Base-by-base conservation (phyloP, 2,329 filamentous ascomycete genomes). In the Incumbomyces delicatus region DNA sequence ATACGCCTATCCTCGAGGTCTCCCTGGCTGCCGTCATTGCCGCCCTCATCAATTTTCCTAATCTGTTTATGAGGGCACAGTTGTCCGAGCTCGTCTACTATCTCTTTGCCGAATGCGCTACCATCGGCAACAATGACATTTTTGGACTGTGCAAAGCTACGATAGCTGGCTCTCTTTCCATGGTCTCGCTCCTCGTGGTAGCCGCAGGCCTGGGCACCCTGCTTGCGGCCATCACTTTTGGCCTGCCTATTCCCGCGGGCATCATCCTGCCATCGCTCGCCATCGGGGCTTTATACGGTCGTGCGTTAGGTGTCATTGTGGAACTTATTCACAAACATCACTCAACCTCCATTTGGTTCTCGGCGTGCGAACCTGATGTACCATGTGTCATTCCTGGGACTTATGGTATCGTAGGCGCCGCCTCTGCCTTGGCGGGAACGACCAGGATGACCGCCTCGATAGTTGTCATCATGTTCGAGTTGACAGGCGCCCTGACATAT, bases 401-500 rank as follows among this genome's bases (percentile, higher is more conserved):
- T 1, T 98, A 98, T 61, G 92, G 92, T 52, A 94, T 98, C 58
- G 85, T 98, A 51, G 92, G 92, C 30, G 92, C 92, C 1, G 90
- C 92, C 0, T 89, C 92, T 3, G 87, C 90, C n/a, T 78, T 98
- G 1, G 87, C 86, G 5, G 92, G 92, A 40, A 87, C 94, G 31
- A 96, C 90, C 14, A 80, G 90, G 56, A 94, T 98, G 81, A 98
- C 92, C 0, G 88, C 95, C 10, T 95, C 89, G 11, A 95, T 98
- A 55, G 90, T 98, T 3, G 92, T 96, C 59, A 98, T 98, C 68
- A 95, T 95, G 85, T 98, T 98, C 61, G 92, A 98, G 70, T 81
- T 98, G 47, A 98, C 92, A 0, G 92, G 92, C 44, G 92, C 92
- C 1, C 75, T 98, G 22, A 94, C 88, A 1, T 96, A 96, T 61